Evolutionary conservation across 768 basidiomycete genomes (phyloP).

Genomic region (Suillus subaureus): DNA sequence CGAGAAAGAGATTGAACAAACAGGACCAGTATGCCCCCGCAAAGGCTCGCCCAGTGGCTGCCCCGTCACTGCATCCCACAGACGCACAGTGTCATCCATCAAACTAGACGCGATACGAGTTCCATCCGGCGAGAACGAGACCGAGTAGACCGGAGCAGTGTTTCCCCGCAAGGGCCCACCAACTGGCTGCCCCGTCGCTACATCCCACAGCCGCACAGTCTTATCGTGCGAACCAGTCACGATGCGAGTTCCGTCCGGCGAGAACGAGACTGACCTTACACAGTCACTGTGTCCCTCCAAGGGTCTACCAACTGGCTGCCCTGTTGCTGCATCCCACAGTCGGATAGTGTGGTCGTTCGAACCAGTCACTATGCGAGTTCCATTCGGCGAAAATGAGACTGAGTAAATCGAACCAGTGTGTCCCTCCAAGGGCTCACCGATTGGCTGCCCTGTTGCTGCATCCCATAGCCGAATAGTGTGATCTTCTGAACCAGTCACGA

Average conservation of each 20-base stretch:
- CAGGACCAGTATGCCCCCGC: background rate
- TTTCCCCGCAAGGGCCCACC: background rate
- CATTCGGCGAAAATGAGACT: conserved; percentile 21
- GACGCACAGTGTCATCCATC: background rate
- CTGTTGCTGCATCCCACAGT: conserved; percentile 10
- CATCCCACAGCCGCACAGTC: conserved; percentile 12
- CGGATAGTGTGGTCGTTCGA: conserved; percentile 14
- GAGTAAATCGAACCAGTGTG: conserved; percentile 12
- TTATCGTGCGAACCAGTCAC: background rate
- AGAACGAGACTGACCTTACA: conserved; percentile 6
- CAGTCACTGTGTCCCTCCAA: conserved; percentile 6
- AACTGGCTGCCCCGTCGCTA: background rate
- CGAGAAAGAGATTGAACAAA: background rate
- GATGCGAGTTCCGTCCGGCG: conserved; percentile 8
- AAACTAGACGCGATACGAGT: background rate
- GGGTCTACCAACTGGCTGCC: conserved; percentile 3
- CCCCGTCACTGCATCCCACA: background rate
- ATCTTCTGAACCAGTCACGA: conserved; percentile 13
- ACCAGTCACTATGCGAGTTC: conserved; percentile 11
- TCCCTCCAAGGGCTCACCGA: conserved; percentile 12
- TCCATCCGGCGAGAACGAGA: background rate
- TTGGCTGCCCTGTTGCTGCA: conserved; percentile 11
- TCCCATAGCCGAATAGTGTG: conserved; percentile 17
- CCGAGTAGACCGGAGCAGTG: background rate
- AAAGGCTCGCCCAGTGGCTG: background rate